phyloP scores from a whole-genome alignment of 176 grass and related monocot species.

The Zea mays region Zm-B73-REFERENCE-NAM-5.0 NC_050100.1:221669501-221670000 shows the following conservation, averaged over 20 bases:
- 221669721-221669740: constrained; percentile 47
- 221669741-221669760: constrained; percentile 80
- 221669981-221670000: constrained; percentile 6
- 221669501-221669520: too few species aligned
- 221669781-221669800: constrained; percentile 42
- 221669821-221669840: neutral
- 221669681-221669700: constrained; percentile 75
- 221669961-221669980: constrained; percentile 33
- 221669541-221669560: too few species aligned
- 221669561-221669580: too few species aligned
- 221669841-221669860: neutral
- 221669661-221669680: constrained; percentile 41
- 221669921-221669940: constrained; percentile 55
- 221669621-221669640: constrained; percentile 24
- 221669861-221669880: neutral
- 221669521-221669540: too few species aligned
- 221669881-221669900: constrained; percentile 63
- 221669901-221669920: constrained; percentile 60
- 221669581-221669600: too few species aligned
- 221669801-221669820: neutral
- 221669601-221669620: neutral
- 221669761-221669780: constrained; percentile 60
- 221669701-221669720: constrained; percentile 74
- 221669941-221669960: constrained; percentile 58
- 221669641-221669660: constrained; percentile 34